Percentiles rank a stretch among this genome's conserved stretches.
Conservation (phyloP, 768 basidiomycete genomes). For the Lactarius indigo region DNA sequence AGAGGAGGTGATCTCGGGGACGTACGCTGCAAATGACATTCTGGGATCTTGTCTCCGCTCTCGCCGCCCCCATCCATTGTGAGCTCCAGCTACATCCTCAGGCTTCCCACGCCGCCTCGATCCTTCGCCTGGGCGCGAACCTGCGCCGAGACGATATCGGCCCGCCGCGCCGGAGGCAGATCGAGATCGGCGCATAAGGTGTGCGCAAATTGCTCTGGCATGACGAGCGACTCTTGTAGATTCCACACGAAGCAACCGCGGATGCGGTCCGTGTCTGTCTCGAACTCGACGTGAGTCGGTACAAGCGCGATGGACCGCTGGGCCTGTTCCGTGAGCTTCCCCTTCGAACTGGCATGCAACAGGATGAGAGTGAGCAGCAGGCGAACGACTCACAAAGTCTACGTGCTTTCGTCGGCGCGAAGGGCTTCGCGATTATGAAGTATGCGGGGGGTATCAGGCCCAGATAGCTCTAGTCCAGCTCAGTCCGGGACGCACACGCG, state of each 20-base stretch:
- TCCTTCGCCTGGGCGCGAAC: too few species aligned
- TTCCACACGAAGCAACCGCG: slow-evolving; percentile 98
- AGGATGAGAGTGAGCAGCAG: neutral
- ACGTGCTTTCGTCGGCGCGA: slow-evolving; percentile 60
- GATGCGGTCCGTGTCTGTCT: slow-evolving; percentile 86
- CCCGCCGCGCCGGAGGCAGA: too few species aligned
- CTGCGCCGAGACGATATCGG: too few species aligned
- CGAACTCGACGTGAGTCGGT: slow-evolving; percentile 93
- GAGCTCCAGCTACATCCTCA: slow-evolving; percentile 74
- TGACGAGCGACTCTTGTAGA: slow-evolving; percentile 78
- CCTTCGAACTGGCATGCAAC: slow-evolving; percentile 43
- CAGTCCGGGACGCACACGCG: slow-evolving; percentile 39
- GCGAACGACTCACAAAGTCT: slow-evolving; percentile 58
- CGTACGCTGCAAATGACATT: slow-evolving; percentile 80
- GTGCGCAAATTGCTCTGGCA: slow-evolving; percentile 64
- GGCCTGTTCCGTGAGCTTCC: slow-evolving; percentile 64
- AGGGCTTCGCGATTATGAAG: slow-evolving; percentile 34
- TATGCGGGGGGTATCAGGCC: slow-evolving; percentile 43
- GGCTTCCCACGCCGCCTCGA: too few species aligned
- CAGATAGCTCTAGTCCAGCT: slow-evolving; percentile 84
- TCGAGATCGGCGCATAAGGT: too few species aligned
- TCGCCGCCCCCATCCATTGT: slow-evolving; percentile 55
- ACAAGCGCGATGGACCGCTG: slow-evolving; percentile 55
- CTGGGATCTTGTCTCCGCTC: slow-evolving; percentile 51
- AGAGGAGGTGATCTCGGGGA: slow-evolving; percentile 25